A percentile compares a stretch with the other conserved stretches of the same genome.
These are phyloP conservation scores for Suillus subaureus DNA, from an alignment of 768 basidiomycete genomes.

Conservation along the genomic window DNA sequence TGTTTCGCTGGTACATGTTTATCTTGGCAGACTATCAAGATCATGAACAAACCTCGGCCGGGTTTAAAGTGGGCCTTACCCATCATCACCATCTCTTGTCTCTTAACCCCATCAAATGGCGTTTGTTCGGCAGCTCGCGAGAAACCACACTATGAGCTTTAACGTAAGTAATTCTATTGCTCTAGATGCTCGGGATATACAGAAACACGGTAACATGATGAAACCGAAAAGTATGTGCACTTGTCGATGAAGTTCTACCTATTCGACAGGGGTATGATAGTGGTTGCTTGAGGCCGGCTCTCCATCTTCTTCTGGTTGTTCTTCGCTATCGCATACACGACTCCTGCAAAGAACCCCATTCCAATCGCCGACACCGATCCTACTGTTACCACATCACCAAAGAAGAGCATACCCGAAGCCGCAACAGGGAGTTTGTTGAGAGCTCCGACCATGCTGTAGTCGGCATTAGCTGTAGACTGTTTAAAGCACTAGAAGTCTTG, in stretches of 20 bases:
- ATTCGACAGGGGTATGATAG: slow-evolving; percentile 64
- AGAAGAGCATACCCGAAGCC: slow-evolving; percentile 98
- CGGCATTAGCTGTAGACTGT: slow-evolving; percentile 8
- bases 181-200: slow-evolving; percentile 9
- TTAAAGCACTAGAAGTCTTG: not conserved
- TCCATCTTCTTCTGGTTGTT: slow-evolving; percentile 87
- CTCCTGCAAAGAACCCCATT: slow-evolving; percentile 88
- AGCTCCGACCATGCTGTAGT: slow-evolving; percentile 88
- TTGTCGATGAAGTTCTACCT: slow-evolving; percentile 32
- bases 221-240: slow-evolving; percentile 5
- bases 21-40: slow-evolving; percentile 9
- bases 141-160: not conserved
- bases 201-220: not conserved
- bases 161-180: not conserved
- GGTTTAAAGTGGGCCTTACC: slow-evolving; percentile 36
- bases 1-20: not conserved
- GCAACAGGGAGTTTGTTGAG: slow-evolving; percentile 98
- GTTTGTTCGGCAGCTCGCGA: not conserved
- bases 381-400: slow-evolving; percentile 85
- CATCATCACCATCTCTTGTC: slow-evolving; percentile 29
- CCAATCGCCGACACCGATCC: slow-evolving; percentile 88
- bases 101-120: slow-evolving; percentile 13
- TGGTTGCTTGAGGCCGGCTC: slow-evolving; percentile 48
- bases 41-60: slow-evolving; percentile 21
- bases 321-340: slow-evolving; percentile 93